phyloP scores from a whole-genome alignment of 176 grass and related monocot genomes.

The Zoysia japonica region DNA sequence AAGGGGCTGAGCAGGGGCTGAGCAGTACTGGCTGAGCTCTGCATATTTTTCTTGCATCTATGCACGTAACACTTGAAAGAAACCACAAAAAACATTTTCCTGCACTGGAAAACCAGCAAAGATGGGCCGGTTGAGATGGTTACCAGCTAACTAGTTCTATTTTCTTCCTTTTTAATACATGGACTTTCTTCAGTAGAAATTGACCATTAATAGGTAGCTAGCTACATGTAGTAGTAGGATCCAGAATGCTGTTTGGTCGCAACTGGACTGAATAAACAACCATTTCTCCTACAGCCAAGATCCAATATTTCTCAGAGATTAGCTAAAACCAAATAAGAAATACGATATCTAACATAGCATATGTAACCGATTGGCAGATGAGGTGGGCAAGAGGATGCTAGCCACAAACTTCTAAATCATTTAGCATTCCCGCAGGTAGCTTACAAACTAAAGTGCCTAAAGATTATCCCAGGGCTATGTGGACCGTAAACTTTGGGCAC shows the following conservation, averaged over 20 bases:
- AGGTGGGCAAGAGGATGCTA: background rate
- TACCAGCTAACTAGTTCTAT: background rate
- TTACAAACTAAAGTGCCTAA: conserved; percentile 42
- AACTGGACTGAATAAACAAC: background rate
- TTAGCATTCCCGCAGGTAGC: background rate
- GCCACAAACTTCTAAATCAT: conserved; percentile 9
- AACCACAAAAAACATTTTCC: no score
- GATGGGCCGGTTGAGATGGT: no score
- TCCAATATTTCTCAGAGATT: background rate
- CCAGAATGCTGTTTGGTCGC: background rate
- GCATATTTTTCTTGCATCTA: no score
- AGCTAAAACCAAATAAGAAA: background rate
- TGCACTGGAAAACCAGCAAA: no score
- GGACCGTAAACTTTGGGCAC: conserved; percentile 32
- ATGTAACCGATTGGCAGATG: background rate
- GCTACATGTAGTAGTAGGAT: background rate
- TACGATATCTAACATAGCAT: background rate
- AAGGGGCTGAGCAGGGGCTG: no score
- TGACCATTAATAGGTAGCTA: background rate
- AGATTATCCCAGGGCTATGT: conserved; percentile 5
- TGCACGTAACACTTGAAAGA: no score
- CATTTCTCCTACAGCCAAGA: background rate
- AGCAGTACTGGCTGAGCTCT: no score
- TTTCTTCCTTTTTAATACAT: no score
- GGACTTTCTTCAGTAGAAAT: background rate